phyloP scores from a whole-genome alignment of 805 yeast species.

The Wickerhamiella nectarea region DNA sequence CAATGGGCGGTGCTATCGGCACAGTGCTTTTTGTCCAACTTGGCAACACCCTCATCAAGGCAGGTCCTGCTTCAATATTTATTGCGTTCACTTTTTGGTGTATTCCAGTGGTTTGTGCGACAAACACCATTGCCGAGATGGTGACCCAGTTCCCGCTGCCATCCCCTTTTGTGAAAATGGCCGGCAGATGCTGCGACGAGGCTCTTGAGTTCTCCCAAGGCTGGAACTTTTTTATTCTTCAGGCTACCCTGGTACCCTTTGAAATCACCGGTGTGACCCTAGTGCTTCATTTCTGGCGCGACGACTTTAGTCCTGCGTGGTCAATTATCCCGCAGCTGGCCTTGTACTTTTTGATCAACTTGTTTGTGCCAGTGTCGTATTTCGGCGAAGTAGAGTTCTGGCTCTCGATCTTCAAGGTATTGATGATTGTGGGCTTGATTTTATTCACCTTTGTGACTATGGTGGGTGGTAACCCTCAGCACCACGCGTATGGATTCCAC shows the following conservation, averaged over 20 bases:
- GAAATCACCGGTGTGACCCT: conserved; percentile 73
- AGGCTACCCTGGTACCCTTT: conserved; percentile 67
- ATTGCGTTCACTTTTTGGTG: conserved; percentile 58
- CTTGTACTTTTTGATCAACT: conserved; percentile 47
- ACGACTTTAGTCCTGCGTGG: conserved; percentile 59
- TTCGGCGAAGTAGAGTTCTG: conserved; percentile 79
- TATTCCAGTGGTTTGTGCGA: conserved; percentile 49
- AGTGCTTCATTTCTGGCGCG: conserved; percentile 69
- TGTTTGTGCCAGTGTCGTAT: conserved; percentile 50
- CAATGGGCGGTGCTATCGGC: conserved; percentile 22
- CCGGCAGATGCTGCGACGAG: conserved; percentile 63
- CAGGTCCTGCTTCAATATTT: conserved; percentile 60
- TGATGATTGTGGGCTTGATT: conserved; percentile 62
- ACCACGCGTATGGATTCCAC: conserved; percentile 47
- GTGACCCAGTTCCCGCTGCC: conserved; percentile 62
- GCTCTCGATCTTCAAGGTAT: conserved; percentile 58
- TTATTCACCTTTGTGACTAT: conserved; percentile 65
- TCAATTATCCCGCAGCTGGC: conserved; percentile 52
- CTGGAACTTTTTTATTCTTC: conserved; percentile 66
- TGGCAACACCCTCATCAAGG: conserved; percentile 38
- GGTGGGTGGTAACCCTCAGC: conserved; percentile 77
- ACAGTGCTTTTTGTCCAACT: conserved; percentile 20
- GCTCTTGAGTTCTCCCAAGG: conserved; percentile 65
- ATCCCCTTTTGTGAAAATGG: conserved; percentile 63
- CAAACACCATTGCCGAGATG: conserved; percentile 65